Percentiles rank a stretch among this genome's conserved stretches.
These are phyloP conservation scores for Fusarium sp. DNA, from an alignment of 2,329 filamentous ascomycete species.

Conservation along the genomic window DNA sequence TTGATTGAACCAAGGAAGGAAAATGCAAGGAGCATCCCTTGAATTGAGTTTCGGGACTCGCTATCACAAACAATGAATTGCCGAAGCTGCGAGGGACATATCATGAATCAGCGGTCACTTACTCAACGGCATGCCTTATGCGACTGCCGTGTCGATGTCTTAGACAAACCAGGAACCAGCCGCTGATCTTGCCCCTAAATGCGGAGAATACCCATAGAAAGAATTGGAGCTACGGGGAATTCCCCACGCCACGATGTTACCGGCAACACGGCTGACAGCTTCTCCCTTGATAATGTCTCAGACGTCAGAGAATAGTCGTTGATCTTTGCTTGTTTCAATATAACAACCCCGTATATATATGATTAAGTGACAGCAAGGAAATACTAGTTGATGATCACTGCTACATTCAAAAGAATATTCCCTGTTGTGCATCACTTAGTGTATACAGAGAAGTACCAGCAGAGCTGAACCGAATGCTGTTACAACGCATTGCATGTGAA, in stretches of 20 bases:
- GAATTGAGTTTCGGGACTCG: neutral
- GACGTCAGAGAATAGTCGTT: neutral
- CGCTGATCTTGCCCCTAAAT: neutral
- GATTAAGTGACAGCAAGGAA: neutral
- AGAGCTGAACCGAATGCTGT: neutral
- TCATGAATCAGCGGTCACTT: neutral
- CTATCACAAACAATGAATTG: neutral
- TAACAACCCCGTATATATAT: neutral
- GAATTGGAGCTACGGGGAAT: neutral
- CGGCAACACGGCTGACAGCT: neutral
- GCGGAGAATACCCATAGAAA: neutral
- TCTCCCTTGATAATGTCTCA: neutral
- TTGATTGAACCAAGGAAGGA: accelerated
- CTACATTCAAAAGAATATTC: neutral
- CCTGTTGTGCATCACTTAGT: neutral
- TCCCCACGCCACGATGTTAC: neutral
- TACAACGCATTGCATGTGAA: too few species aligned
- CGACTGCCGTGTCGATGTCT: neutral
- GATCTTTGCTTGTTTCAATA: neutral
- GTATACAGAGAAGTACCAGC: neutral
- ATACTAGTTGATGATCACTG: neutral
- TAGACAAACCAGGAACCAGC: neutral
- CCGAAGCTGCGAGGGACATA: neutral
- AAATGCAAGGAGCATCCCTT: neutral
- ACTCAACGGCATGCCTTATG: neutral